Evolutionary conservation across 176 grass and related monocot species (phyloP).

Genomic region (Saccharum officinarum): DNA sequence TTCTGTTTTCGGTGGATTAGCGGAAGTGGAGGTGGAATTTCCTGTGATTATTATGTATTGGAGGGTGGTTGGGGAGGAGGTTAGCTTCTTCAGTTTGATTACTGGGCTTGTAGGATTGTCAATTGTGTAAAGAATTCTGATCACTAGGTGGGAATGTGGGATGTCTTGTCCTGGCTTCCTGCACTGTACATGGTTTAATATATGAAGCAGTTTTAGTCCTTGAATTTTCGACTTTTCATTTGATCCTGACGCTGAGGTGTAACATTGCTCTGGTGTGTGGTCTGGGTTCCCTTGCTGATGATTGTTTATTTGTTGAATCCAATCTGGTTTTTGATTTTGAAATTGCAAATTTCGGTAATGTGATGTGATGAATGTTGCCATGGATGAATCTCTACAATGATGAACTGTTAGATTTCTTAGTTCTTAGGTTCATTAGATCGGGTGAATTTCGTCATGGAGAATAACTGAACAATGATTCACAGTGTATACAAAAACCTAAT

Average conservation of each 20-base stretch:
- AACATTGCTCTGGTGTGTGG: background rate
- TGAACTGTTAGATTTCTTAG: no score
- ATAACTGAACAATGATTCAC: no score
- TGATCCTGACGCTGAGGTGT: background rate
- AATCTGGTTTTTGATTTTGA: background rate
- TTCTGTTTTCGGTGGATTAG: constrained; percentile 24
- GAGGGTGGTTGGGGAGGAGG: constrained; percentile 21
- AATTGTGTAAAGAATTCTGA: constrained; percentile 37
- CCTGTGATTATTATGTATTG: constrained; percentile 36
- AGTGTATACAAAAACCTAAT: no score
- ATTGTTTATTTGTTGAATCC: background rate
- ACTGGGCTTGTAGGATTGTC: constrained; percentile 40
- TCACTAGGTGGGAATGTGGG: constrained; percentile 32
- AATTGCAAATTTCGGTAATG: background rate
- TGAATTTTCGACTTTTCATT: background rate
- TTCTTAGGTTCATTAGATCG: no score
- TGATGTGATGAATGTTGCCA: background rate
- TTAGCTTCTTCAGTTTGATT: constrained; percentile 25
- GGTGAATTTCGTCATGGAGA: no score
- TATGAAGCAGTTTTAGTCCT: constrained; percentile 19
- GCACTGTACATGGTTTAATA: constrained; percentile 42
- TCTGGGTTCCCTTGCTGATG: background rate
- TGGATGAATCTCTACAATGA: background rate
- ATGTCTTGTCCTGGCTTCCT: background rate
- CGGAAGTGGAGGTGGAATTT: constrained; percentile 29